These are phyloP conservation scores for Pichia sp. DNA, from an alignment of 1,139 yeast genomes.

Conservation along the genomic window DNA sequence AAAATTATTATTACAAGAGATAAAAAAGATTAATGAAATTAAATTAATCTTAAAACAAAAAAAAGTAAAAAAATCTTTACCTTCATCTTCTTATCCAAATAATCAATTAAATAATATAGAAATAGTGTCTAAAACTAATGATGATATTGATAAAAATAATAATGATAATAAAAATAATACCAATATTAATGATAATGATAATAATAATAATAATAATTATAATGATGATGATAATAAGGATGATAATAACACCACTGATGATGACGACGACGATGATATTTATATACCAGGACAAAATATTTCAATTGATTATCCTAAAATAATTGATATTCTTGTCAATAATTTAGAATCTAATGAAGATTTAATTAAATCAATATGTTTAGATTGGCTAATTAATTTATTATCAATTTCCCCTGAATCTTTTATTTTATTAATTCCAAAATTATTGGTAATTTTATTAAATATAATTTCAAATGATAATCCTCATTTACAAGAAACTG, in stretches of 20 bases:
- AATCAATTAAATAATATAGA: too few species aligned
- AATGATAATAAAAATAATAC: too few species aligned
- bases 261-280: conserved; percentile 38
- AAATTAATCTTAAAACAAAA: conserved; percentile 36
- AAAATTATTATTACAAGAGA: conserved; percentile 72
- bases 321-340: conserved; percentile 72
- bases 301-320: conserved; percentile 70
- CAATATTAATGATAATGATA: too few species aligned
- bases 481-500: conserved; percentile 45
- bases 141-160: too few species aligned
- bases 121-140: too few species aligned
- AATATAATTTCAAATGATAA: conserved; percentile 52
- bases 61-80: too few species aligned
- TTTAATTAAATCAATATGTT: conserved; percentile 72
- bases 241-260: conserved; percentile 1
- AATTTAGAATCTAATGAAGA: conserved; percentile 69
- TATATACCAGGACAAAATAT: conserved; percentile 85
- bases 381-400: conserved; percentile 78
- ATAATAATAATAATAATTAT: too few species aligned
- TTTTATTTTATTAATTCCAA: conserved; percentile 59
- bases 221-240: too few species aligned
- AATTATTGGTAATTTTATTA: conserved; percentile 49
- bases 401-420: conserved; percentile 71
- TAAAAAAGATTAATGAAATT: conserved; percentile 64
- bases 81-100: too few species aligned